These are phyloP conservation scores for Hypoxylon crocopeplum DNA, from an alignment of 495 filamentous ascomycete species.

Conservation along the genomic window DNA sequence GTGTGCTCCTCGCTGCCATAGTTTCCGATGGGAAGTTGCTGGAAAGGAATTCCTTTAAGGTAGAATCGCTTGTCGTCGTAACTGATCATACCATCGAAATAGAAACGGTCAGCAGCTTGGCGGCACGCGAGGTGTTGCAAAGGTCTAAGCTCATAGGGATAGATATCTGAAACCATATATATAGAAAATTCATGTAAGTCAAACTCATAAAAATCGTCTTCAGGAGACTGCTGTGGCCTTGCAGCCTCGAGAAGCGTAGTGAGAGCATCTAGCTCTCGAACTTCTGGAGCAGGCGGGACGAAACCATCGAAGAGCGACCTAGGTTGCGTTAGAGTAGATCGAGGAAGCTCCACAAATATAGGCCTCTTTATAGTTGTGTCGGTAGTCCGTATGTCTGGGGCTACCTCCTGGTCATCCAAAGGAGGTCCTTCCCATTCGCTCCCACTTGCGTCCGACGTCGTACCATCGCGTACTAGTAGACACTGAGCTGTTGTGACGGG, in stretches of 20 bases:
- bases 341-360: constrained; percentile 34
- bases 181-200: constrained; percentile 59
- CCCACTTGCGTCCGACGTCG: background rate
- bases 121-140: constrained; percentile 58
- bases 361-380: constrained; percentile 4
- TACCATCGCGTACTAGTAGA: background rate
- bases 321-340: constrained; percentile 37
- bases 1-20: constrained; percentile 59
- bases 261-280: constrained; percentile 41
- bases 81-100: constrained; percentile 67
- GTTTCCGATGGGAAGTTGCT: constrained; percentile 66
- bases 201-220: constrained; percentile 49
- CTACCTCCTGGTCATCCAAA: constrained; percentile 7
- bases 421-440: background rate
- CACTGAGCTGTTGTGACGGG: background rate
- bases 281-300: constrained; percentile 25
- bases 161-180: constrained; percentile 47
- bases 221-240: background rate
- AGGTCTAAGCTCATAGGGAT: constrained; percentile 56
- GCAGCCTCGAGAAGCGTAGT: constrained; percentile 22
- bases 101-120: constrained; percentile 42
- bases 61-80: constrained; percentile 51
- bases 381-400: constrained; percentile 10
- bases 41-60: constrained; percentile 62
- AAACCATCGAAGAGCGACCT: constrained; percentile 32